Evolutionary conservation across 108 stramenopile genomes (phyloP).

Genomic region (Skeletonema costatum): DNA sequence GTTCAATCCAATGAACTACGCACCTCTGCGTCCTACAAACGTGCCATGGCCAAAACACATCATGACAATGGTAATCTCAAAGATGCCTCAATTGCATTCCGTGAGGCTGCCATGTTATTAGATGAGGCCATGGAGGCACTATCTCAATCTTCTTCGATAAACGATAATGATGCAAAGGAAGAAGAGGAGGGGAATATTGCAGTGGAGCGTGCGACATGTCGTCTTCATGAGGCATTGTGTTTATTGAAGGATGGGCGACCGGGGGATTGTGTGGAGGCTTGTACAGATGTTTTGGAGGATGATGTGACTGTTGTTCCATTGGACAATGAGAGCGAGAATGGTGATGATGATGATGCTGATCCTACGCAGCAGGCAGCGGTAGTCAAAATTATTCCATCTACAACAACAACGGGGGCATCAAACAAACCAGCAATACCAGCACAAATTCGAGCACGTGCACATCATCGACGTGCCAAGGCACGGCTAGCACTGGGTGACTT

Average conservation of each 20-base stretch:
- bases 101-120: constrained; percentile 49
- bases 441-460: constrained; percentile 73
- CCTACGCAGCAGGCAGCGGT: background rate
- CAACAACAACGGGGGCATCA: background rate
- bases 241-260: constrained; percentile 66
- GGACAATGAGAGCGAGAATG: constrained; percentile 4
- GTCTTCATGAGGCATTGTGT: constrained; percentile 84
- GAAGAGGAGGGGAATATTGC: constrained; percentile 15
- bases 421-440: constrained; percentile 27
- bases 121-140: constrained; percentile 16
- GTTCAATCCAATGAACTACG: constrained; percentile 37
- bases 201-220: constrained; percentile 75
- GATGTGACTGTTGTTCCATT: constrained; percentile 20
- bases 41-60: constrained; percentile 52
- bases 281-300: constrained; percentile 63
- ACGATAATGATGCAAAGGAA: too few relatives aligned
- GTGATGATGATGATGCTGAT: background rate
- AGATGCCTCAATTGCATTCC: constrained; percentile 57
- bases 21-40: constrained; percentile 20
- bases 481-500: constrained; percentile 62
- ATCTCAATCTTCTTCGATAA: background rate
- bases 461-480: constrained; percentile 83
- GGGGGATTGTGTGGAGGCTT: constrained; percentile 58
- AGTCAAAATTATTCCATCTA: constrained; percentile 2
- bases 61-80: constrained; percentile 67